Base-by-base conservation (phyloP, 73 alveolate genomes). In the Uronychia setigera region DNA sequence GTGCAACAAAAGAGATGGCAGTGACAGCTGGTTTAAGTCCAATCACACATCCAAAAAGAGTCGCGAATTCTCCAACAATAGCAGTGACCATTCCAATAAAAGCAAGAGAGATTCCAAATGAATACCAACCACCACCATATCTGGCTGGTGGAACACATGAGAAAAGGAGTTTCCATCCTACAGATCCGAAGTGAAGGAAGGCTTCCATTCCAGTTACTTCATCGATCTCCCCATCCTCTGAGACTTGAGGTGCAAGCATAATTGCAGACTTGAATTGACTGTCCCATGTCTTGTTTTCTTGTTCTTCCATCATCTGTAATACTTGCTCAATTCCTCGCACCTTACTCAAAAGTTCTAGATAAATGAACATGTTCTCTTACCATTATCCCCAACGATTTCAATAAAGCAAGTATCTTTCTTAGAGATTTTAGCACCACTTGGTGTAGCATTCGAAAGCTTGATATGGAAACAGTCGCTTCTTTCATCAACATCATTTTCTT, bases 1-100 rank as follows among this genome's bases (percentile, higher is more conserved):
- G 34, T 19, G 96, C 93, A 14, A 92, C 94, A 26, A 93, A 75
- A 32, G 91, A 91, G 32, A 93, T 77, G n/a, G 94, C 95, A 25
- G 74, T 57, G 26, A 57, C 74, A 14, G 74, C 74, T 57, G 74
- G 74, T 57, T 57, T 57, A 57, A 57, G 74, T 57, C 74, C 74
- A 57, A 57, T 13, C 26, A 57, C 74, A 80, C 97, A 93, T 14
- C 97, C 97, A 75, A 93, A 87, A 19, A 93, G 85, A 27, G 89
- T 74, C 1, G 98, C 94, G 46, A 85, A 75, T 89, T 77, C 93
- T 59, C 93, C 87, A 35, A 92, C 82, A 14, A 88, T 32, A 1
- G 87, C 91, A 32, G 92, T 88, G 57, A 91, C 89, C 57, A 89
- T 5, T 27, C 96, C 92, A 26, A 93, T 91, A 46, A 87, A 35